Conservation (phyloP, 768 basidiomycete species). For the Pisolithus tinctorius region DNA sequence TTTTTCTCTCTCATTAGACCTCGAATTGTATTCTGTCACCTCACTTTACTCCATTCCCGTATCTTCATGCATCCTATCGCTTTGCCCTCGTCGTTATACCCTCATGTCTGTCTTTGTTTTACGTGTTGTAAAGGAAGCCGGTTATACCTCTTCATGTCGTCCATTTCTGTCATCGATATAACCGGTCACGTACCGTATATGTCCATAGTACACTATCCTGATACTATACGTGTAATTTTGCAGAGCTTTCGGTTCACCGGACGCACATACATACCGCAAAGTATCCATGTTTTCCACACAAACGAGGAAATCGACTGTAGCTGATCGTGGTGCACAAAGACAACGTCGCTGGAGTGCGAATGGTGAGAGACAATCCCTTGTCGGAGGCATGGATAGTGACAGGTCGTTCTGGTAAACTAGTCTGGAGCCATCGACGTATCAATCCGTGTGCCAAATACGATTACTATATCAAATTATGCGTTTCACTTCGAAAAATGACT, state of each 20-base stretch:
- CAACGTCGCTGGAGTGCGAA: not conserved
- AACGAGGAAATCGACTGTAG: not conserved
- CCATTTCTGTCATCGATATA: not conserved
- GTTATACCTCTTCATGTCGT: not conserved
- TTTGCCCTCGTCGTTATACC: constrained; percentile 15
- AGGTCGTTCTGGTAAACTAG: not conserved
- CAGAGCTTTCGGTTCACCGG: not conserved
- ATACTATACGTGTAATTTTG: not conserved
- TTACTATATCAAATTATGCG: constrained; percentile 61
- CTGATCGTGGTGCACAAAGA: not conserved
- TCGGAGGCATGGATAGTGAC: not conserved
- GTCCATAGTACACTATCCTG: constrained; percentile 2
- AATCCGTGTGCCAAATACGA: not conserved
- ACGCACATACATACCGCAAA: not conserved
- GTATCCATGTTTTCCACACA: no score
- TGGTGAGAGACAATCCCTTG: not conserved
- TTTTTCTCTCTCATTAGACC: constrained; percentile 9
- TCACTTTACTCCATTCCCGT: constrained; percentile 5
- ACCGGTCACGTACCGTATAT: not conserved
- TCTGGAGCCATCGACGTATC: not conserved
- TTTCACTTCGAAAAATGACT: constrained; percentile 90
- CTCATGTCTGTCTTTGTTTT: constrained; percentile 8
- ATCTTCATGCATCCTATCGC: constrained; percentile 1
- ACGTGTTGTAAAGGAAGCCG: not conserved
- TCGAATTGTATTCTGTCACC: constrained; percentile 13